phyloP scores from a whole-genome alignment of 345 rosid species.

The Cardamine resedifolia region DNA sequence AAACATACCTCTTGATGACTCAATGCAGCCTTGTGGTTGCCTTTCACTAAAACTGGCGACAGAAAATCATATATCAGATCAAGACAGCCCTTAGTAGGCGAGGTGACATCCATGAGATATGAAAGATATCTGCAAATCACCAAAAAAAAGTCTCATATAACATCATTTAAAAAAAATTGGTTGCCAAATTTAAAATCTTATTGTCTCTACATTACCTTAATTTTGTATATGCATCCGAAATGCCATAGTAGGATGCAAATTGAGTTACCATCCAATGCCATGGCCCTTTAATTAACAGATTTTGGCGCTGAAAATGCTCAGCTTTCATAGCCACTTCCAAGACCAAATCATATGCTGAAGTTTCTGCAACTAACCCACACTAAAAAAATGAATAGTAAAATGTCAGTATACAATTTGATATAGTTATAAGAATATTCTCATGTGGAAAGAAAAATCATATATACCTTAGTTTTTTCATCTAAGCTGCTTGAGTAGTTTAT shows the following conservation, averaged over 20 bases:
- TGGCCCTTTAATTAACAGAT: constrained; percentile 60
- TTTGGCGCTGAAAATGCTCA: constrained; percentile 71
- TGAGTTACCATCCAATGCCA: constrained; percentile 82
- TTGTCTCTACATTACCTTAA: too few relatives aligned
- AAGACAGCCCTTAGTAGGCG: constrained; percentile 83
- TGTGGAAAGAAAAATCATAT: background rate
- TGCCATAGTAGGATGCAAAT: constrained; percentile 77
- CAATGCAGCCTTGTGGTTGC: constrained; percentile 49
- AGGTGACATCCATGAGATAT: constrained; percentile 96
- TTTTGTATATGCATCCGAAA: constrained; percentile 81
- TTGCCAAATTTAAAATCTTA: too few relatives aligned
- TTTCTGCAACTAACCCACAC: constrained; percentile 93
- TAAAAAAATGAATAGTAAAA: background rate
- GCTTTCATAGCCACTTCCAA: constrained; percentile 87
- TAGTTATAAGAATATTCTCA: background rate
- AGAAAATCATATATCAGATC: constrained; percentile 64
- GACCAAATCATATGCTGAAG: constrained; percentile 84
- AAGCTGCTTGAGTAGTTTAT: constrained; percentile 68
- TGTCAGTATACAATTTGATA: background rate
- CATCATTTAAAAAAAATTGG: too few relatives aligned
- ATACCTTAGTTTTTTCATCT: constrained; percentile 59
- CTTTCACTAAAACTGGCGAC: constrained; percentile 60
- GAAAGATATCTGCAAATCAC: too few relatives aligned
- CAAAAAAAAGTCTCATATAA: too few relatives aligned
- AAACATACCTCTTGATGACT: constrained; percentile 99